Evolutionary conservation across 257 asterid species (phyloP).

Genomic region (Rhazya stricta): DNA sequence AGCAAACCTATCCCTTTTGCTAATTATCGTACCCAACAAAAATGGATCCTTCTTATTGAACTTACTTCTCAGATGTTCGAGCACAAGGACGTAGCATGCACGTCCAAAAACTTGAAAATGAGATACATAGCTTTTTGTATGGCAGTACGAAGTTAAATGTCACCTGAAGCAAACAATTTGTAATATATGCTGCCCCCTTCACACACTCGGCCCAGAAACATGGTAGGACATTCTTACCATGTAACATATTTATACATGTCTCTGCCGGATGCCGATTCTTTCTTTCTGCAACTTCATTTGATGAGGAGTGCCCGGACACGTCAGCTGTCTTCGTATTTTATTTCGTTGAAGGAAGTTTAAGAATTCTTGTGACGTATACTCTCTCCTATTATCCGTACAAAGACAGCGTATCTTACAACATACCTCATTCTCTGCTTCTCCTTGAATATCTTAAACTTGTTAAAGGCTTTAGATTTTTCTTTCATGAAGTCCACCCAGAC

Average conservation of each 20-base stretch:
- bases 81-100: background rate
- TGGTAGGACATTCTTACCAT: background rate
- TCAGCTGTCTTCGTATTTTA: background rate
- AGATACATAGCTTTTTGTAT: too few species aligned
- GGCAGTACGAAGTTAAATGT: too few species aligned
- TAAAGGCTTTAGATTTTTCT: too few species aligned
- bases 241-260: background rate
- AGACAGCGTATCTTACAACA: background rate
- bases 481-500: too few species aligned
- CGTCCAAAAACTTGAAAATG: background rate
- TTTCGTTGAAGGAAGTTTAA: background rate
- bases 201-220: constrained; percentile 6
- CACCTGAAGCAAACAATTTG: too few species aligned
- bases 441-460: too few species aligned
- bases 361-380: too few species aligned
- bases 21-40: background rate
- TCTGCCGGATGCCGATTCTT: background rate
- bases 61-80: background rate
- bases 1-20: background rate
- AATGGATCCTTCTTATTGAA: background rate
- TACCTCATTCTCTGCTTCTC: too few species aligned
- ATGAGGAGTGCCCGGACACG: background rate
- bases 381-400: too few species aligned
- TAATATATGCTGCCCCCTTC: background rate
- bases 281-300: constrained; percentile 3